These are phyloP conservation scores for Warburgia ugandensis DNA, from an alignment of 164 flowering plant species.

Conservation along the genomic window DNA sequence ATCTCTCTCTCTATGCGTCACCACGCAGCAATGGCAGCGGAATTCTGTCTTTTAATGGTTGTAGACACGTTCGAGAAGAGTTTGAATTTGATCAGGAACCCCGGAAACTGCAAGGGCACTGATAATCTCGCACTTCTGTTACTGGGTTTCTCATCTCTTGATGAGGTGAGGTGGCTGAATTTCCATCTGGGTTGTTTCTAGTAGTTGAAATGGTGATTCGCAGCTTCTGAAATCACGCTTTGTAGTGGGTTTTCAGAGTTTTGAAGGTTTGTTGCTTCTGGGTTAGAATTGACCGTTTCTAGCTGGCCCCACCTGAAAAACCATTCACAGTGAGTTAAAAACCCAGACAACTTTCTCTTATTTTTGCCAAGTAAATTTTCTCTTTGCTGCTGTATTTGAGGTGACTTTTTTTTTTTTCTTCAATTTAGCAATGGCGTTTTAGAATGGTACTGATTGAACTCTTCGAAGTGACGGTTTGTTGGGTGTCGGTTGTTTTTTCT, in stretches of 20 bases:
- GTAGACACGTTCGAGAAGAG: background rate
- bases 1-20: background rate
- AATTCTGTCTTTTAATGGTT: too few relatives aligned
- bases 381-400: background rate
- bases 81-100: background rate
- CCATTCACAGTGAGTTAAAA: background rate
- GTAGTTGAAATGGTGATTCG: background rate
- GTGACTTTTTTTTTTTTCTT: background rate
- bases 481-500: background rate
- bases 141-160: background rate
- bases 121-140: background rate
- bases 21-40: background rate
- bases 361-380: background rate
- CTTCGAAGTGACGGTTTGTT: background rate
- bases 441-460: background rate
- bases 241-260: background rate
- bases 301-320: background rate
- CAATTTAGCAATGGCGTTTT: background rate
- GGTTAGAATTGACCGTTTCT: background rate
- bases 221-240: background rate
- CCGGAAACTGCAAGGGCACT: background rate
- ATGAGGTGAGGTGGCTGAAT: background rate
- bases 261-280: background rate
- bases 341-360: too few relatives aligned
- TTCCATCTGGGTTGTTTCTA: too few relatives aligned